phyloP scores from a whole-genome alignment of 495 filamentous ascomycete genomes.

The Parachaetomium inaequale region DNA sequence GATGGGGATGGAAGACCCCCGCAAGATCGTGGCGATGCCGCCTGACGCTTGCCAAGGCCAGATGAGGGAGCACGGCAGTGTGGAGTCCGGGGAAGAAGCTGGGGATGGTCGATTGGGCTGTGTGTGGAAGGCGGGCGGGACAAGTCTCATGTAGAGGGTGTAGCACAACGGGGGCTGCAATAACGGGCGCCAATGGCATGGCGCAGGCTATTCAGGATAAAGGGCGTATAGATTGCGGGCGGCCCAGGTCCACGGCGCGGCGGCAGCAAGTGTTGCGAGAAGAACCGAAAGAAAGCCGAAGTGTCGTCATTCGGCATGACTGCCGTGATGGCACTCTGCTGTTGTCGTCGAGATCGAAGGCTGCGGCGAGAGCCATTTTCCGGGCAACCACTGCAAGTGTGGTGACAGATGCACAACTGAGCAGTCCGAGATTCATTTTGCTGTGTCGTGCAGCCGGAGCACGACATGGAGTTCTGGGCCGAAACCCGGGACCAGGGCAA shows the following conservation, averaged over 20 bases:
- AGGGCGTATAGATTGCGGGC: neutral
- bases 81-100: constrained; percentile 3
- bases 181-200: constrained; percentile 1
- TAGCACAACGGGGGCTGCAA: neutral
- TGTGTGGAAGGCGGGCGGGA: neutral
- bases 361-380: neutral
- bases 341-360: neutral
- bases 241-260: neutral
- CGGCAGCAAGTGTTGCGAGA: neutral
- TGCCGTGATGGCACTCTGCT: neutral
- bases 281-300: neutral
- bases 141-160: neutral
- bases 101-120: neutral
- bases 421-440: neutral
- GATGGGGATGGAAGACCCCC: neutral
- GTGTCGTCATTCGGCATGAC: neutral
- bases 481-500: neutral
- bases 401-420: neutral
- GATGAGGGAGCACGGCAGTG: neutral
- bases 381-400: neutral
- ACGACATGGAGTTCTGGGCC: neutral
- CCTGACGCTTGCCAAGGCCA: neutral
- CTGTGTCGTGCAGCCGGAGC: neutral
- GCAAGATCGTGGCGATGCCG: neutral
- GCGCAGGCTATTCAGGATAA: constrained; percentile 6